A percentile compares a stretch with the other conserved stretches of the same genome.
Evolutionary conservation across 495 filamentous ascomycete genomes (phyloP).

Genomic region (Aspergillus baeticus): DNA sequence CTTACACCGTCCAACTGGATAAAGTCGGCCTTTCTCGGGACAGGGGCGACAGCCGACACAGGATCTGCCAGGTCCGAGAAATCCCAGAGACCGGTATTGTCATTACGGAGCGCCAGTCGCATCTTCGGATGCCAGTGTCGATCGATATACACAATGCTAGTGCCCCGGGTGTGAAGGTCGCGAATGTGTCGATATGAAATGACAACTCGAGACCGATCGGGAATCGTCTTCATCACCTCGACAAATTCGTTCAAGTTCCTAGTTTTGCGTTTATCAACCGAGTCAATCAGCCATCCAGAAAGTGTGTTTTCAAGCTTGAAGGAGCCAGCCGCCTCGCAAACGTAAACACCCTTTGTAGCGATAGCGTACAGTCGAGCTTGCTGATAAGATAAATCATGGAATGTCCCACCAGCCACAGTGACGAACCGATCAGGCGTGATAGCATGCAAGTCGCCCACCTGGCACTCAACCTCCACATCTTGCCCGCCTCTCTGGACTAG

Average conservation of each 20-base stretch:
- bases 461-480: slow-evolving; percentile 80
- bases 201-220: slow-evolving; percentile 84
- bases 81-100: slow-evolving; percentile 89
- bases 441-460: slow-evolving; percentile 85
- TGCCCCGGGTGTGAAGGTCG: slow-evolving; percentile 92
- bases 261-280: slow-evolving; percentile 86
- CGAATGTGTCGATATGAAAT: slow-evolving; percentile 94
- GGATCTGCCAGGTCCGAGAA: slow-evolving; percentile 82
- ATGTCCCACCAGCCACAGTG: slow-evolving; percentile 86
- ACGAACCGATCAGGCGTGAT: slow-evolving; percentile 97
- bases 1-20: slow-evolving; percentile 86
- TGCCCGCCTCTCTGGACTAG: slow-evolving; percentile 85
- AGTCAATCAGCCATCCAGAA: slow-evolving; percentile 89
- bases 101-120: slow-evolving; percentile 89
- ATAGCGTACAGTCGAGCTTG: slow-evolving; percentile 92
- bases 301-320: slow-evolving; percentile 91
- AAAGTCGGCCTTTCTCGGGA: slow-evolving; percentile 78
- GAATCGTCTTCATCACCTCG: slow-evolving; percentile 84
- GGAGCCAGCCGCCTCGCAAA: slow-evolving; percentile 92
- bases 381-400: slow-evolving; percentile 96
- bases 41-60: slow-evolving; percentile 67
- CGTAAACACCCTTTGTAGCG: slow-evolving; percentile 85
- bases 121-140: slow-evolving; percentile 94
- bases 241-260: slow-evolving; percentile 87
- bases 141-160: slow-evolving; percentile 88